Percentiles rank a stretch among this genome's conserved stretches.
phyloP scores from a whole-genome alignment of 116 monocot species.

The Trichopus zeylanicus region DNA sequence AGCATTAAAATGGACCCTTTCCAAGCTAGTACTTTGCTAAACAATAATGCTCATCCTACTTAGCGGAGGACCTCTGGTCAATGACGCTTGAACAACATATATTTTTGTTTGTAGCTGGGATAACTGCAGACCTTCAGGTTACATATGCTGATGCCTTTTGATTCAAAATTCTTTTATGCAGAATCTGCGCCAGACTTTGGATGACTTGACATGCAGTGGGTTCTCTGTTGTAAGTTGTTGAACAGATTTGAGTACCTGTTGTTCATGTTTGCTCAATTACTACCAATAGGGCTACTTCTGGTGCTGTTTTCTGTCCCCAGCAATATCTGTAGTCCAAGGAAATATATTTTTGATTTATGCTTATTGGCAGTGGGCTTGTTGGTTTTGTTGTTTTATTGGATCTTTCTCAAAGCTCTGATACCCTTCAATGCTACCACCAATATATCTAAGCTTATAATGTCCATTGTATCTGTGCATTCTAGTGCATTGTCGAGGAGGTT shows the following conservation, averaged over 20 bases:
- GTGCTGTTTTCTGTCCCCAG: too few species aligned
- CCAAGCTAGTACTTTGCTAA: neutral
- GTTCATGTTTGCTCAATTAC: too few species aligned
- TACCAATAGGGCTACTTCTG: too few species aligned
- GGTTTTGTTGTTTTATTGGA: too few species aligned
- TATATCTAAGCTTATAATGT: neutral
- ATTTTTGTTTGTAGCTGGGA: neutral
- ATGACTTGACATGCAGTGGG: constrained; percentile 85
- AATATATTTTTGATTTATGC: too few species aligned
- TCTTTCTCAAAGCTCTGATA: too few species aligned
- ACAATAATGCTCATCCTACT: neutral
- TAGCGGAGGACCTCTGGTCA: neutral
- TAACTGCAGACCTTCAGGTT: too few species aligned
- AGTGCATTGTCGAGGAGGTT: constrained; percentile 98
- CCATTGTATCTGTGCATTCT: neutral
- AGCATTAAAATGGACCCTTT: neutral
- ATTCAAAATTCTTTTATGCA: constrained; percentile 23
- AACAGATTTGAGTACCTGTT: too few species aligned
- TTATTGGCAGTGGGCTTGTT: too few species aligned
- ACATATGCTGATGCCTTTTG: neutral
- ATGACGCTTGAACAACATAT: neutral
- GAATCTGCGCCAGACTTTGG: constrained; percentile 97
- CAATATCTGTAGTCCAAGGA: too few species aligned
- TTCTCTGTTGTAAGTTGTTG: constrained; percentile 94
- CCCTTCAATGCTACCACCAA: neutral